Evolutionary conservation across 768 basidiomycete genomes (phyloP), one percentile per base, ranked within the genome.

Genomic region (Tylopilus sp.): DNA sequence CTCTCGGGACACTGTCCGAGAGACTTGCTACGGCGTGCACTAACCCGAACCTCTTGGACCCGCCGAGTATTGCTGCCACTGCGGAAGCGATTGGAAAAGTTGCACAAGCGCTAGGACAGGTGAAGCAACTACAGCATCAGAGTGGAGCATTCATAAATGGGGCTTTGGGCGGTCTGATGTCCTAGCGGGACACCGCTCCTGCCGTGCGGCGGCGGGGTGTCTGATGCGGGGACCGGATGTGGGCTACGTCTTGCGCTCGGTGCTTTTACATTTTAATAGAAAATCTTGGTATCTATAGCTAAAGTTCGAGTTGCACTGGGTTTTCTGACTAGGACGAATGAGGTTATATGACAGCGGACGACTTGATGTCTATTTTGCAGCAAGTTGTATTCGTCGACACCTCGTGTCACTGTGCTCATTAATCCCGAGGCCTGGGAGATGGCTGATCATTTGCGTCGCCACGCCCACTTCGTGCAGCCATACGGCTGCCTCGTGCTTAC

Each of bases 51-150:
- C 50, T 74, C 19, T 38, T 74, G 48, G 85, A 89, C 61, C 73
- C 76, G 29, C 46, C 61, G 22, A 71, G 77, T 6, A 78, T 91
- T 45, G 78, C 76, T 36, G 68, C 72, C 42, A 80, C 79, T 16
- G 86, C 87, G n/a, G 86, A 89, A 56, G 79, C 85, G 2, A 85
- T 91, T 28, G 67, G 72, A 38, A 87, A 87, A 63, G 81, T 86
- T 9, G 75, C 80, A 1, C 76, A 79, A 53, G 86, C 87, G 7
- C 70, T 89, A 55, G 69, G 71, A 10, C 78, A 85, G 52, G 78
- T 88, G 48, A 80, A 77, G 53, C 76, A 82, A 50, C 69, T 88
- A 48, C 80, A 81, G 54, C 72, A 74, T 72, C 76, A 71, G 40
- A 50, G 49, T 21, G 22, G n/a, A n/a, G n/a, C n/a, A n/a, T n/a